phyloP scores from a whole-genome alignment of 1,284 basidiomycete genomes.

The Porogramme epimiltina region DNA sequence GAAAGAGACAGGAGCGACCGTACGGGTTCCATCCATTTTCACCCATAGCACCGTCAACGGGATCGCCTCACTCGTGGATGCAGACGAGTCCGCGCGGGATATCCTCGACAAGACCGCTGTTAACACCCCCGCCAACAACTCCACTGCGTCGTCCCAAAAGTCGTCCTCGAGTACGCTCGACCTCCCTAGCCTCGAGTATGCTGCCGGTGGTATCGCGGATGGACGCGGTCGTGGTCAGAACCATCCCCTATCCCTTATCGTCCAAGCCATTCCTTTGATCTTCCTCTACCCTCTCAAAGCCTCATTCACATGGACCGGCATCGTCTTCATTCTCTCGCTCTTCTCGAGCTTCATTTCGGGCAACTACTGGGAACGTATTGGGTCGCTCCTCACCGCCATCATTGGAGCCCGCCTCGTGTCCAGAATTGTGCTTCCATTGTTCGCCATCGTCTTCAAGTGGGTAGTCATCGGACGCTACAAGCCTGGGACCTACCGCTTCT shows the following conservation, averaged over 20 bases:
- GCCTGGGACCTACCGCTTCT: constrained; percentile 43
- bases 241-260: constrained; percentile 39
- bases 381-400: constrained; percentile 36
- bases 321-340: constrained; percentile 19
- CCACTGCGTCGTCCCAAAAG: constrained; percentile 9
- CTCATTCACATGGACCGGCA: constrained; percentile 38
- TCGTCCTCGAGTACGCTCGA: constrained; percentile 11
- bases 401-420: constrained; percentile 34
- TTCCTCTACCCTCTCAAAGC: constrained; percentile 48
- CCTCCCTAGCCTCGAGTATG: constrained; percentile 7
- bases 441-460: constrained; percentile 46
- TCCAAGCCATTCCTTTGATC: constrained; percentile 43
- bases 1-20: constrained; percentile 39
- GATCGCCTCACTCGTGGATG: constrained; percentile 41
- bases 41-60: constrained; percentile 43
- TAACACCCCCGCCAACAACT: constrained; percentile 11
- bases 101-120: constrained; percentile 20
- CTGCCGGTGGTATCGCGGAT: constrained; percentile 7
- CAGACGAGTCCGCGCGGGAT: constrained; percentile 8
- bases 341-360: constrained; percentile 30
- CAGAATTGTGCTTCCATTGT: constrained; percentile 38
- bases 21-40: constrained; percentile 42
- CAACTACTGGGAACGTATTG: constrained; percentile 37
- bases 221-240: constrained; percentile 35
- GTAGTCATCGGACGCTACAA: constrained; percentile 44